Base-by-base conservation (phyloP, 768 basidiomycete species). In the Lyophyllum atratum region DNA sequence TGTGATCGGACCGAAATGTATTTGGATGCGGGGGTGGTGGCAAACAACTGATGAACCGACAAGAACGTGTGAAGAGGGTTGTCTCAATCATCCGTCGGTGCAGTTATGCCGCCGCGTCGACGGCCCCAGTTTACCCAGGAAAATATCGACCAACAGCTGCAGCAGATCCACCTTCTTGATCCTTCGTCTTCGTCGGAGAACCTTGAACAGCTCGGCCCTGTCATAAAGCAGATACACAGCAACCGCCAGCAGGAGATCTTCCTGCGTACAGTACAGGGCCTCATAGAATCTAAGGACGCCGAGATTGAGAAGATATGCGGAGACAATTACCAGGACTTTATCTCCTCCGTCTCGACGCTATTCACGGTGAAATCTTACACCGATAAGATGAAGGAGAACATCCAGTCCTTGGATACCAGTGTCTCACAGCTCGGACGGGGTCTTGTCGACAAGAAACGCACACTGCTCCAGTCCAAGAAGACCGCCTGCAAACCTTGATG, bases 281-380 rank as follows among this genome's bases (percentile, higher is more conserved):
- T 98, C 66, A 89, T 98, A 57, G 87, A 93, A 66, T 86, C 94
- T 61, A 97, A 98, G 76, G 97, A 99, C 70, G 81, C 84, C 59
- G 96, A 98, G 72, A 99, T 99, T 71, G 93, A 98, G 75, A 86
- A 84, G 58, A 95, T 98, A 71, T 98, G 97, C 74, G 85, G 87
- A 55, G 91, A 94, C 63, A 98, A 98, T 72, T 98, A 98, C 67
- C 93, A 95, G 74, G 96, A 98, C 74, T 99, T 99, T 65, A 95
- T 98, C 31, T 88, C 90, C 26, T 97, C 95, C 19, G 95, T 98
- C 15, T 93, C 94, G n/a, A 98, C 95, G 2, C 80, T 99, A 59
- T 90, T 98, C 73, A 89, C 90, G 46, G 93, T 99, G 70, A 90
- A 98, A 71, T 93, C 95, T 19, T 98, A 97, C 67, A 98, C 97